Evolutionary conservation across 768 basidiomycete genomes (phyloP), one percentile per base, ranked within the genome.

Genomic region (Leucocoprinus sp.): DNA sequence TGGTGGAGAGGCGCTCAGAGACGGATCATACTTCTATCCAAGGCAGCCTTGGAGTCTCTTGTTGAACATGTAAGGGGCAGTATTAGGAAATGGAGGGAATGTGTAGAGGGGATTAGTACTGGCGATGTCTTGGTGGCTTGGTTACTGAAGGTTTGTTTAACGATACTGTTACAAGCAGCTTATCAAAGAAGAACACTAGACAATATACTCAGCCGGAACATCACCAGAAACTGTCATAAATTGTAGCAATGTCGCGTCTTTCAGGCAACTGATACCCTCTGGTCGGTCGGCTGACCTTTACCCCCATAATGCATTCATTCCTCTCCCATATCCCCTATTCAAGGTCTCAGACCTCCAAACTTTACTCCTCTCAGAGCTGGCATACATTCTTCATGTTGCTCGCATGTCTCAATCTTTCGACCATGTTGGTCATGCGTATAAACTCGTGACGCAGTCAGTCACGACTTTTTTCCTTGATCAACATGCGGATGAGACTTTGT

Each of bases 71-170:
- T 63, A 7, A 60, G 60, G 27, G 35, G 48, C 8, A 57, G 58
- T 15, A 52, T 66, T 11, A 50, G 50, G 21, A 44, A 43, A 8
- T 52, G 56, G 18, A 47, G 44, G 11, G 48, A 54, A 15, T 29
- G 50, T 27, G 46, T 45, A 1, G 50, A 54, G 0, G 39, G 50
- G 28, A 55, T 63, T 26, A 60, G 62, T 12, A 67, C 67, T 1
- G 67, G 69, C 1, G 68, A 70, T 48, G 57, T 70, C 26, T 57
- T 70, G 15, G 60, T 61, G 4, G 67, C 68, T 3, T 72, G 70
- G 69, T 35, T 68, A 18, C 51, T 66, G 50, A 69, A 70, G 56
- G 69, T 69, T 39, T 5, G 48, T 35, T 14, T 17, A 28, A 14
- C 33, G 5, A 14, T 6, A 6, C 8, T 23, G 11, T 19, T 7